A percentile compares a stretch with the other conserved stretches of the same genome.
Conservation (phyloP, 129 eudicot species). For the Flaveria ramosissima region DNA sequence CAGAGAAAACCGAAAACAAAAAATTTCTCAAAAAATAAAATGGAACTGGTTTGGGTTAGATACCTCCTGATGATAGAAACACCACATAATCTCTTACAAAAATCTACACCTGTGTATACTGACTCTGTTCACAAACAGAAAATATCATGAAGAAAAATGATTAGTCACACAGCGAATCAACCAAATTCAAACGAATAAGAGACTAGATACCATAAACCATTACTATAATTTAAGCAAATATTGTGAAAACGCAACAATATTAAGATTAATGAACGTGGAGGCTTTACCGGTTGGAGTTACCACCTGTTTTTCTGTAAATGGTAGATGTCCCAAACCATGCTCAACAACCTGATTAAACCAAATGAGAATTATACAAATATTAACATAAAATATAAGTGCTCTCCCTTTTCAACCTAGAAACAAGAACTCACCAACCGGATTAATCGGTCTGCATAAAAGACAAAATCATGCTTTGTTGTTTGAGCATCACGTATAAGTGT, state of each 20-base stretch:
- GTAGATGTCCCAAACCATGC: conserved; percentile 98
- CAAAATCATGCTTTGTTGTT: conserved; percentile 93
- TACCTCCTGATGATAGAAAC: conserved; percentile 96
- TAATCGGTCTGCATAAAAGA: conserved; percentile 87
- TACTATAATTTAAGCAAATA: background rate
- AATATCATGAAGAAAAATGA: background rate
- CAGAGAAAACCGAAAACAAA: background rate
- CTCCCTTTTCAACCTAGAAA: conserved; percentile 19
- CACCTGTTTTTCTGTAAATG: conserved; percentile 98
- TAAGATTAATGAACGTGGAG: conserved; percentile 1
- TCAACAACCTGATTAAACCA: conserved; percentile 72
- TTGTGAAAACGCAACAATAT: background rate
- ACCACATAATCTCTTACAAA: conserved; percentile 98
- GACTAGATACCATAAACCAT: background rate
- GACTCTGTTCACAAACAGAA: conserved; percentile 58
- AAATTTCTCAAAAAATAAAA: background rate
- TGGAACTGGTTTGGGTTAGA: background rate
- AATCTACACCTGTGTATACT: conserved; percentile 95
- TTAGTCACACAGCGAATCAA: conserved; percentile 1
- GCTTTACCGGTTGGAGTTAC: conserved; percentile 96
- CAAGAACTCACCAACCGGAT: conserved; percentile 82
- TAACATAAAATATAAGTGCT: background rate
- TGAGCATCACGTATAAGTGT: conserved; percentile 95
- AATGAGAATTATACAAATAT: conserved; percentile 8
- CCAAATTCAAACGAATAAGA: conserved; percentile 5